Evolutionary conservation across 352 stramenopile species (phyloP).

Genomic region (Salisapilia sapeloensis): DNA sequence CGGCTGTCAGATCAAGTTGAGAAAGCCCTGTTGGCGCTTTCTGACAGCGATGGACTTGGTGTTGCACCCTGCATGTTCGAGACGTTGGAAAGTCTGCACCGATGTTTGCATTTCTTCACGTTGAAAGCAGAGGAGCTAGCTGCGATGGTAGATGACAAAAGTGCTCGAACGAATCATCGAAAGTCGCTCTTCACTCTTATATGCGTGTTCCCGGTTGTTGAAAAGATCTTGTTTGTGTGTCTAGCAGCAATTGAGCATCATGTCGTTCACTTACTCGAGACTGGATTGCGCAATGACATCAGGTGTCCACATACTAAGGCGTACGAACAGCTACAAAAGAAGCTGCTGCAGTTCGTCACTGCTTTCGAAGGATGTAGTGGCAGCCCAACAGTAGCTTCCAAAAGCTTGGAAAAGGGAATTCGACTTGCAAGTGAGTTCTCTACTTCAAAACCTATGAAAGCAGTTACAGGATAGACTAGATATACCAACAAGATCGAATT

Average conservation of each 20-base stretch:
- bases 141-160: conserved; percentile 12
- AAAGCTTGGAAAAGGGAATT: conserved; percentile 34
- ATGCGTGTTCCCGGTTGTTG: conserved; percentile 28
- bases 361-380: conserved; percentile 48
- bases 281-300: neutral
- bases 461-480: too few species aligned
- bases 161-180: conserved; percentile 38
- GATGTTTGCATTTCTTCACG: conserved; percentile 16
- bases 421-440: conserved; percentile 35
- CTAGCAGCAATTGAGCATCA: conserved; percentile 31
- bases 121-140: conserved; percentile 13
- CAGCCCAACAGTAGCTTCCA: conserved; percentile 15
- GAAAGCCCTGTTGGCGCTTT: conserved; percentile 23
- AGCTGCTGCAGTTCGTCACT: conserved; percentile 45
- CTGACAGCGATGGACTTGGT: conserved; percentile 35
- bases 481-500: too few species aligned
- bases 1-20: too few species aligned
- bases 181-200: conserved; percentile 31
- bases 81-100: conserved; percentile 17
- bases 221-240: conserved; percentile 17
- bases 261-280: conserved; percentile 15
- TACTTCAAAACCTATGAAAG: conserved; percentile 6
- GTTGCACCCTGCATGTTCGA: conserved; percentile 47
- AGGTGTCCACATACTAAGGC: conserved; percentile 4
- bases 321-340: conserved; percentile 33